Percentiles rank a stretch among this genome's conserved stretches.
phyloP scores from a whole-genome alignment of 805 yeast species.

The Spathaspora passalidarum region DNA sequence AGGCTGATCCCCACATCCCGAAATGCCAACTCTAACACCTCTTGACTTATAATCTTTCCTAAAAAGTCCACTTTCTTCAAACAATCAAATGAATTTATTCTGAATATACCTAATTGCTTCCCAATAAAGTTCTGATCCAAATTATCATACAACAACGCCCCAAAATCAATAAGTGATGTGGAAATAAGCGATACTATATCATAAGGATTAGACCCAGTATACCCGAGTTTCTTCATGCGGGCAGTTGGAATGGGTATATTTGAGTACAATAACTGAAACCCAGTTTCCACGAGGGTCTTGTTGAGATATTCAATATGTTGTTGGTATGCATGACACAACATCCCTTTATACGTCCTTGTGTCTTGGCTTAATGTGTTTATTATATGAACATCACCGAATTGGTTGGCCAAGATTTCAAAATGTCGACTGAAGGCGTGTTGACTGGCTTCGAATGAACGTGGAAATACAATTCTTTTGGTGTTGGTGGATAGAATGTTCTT shows the following conservation, averaged over 20 bases:
- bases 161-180: constrained; percentile 39
- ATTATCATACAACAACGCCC: constrained; percentile 44
- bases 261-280: constrained; percentile 26
- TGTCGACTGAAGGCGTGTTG: constrained; percentile 51
- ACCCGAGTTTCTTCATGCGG: constrained; percentile 32
- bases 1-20: constrained; percentile 38
- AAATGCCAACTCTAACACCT: constrained; percentile 46
- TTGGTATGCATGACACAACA: constrained; percentile 37
- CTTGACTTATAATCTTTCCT: constrained; percentile 46
- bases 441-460: constrained; percentile 52
- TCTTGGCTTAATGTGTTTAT: constrained; percentile 48
- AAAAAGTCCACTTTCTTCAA: constrained; percentile 48
- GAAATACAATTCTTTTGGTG: constrained; percentile 43
- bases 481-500: constrained; percentile 28
- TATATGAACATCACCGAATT: constrained; percentile 49
- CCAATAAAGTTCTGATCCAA: constrained; percentile 34
- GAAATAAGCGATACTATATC: constrained; percentile 28
- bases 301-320: constrained; percentile 34
- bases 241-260: constrained; percentile 32
- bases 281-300: constrained; percentile 26
- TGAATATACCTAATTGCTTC: constrained; percentile 49
- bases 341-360: constrained; percentile 42
- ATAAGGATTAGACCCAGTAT: constrained; percentile 28
- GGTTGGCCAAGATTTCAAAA: constrained; percentile 44
- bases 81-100: constrained; percentile 50